phyloP scores from a whole-genome alignment of 1,284 basidiomycete genomes.

The Ustilago sp. region DNA sequence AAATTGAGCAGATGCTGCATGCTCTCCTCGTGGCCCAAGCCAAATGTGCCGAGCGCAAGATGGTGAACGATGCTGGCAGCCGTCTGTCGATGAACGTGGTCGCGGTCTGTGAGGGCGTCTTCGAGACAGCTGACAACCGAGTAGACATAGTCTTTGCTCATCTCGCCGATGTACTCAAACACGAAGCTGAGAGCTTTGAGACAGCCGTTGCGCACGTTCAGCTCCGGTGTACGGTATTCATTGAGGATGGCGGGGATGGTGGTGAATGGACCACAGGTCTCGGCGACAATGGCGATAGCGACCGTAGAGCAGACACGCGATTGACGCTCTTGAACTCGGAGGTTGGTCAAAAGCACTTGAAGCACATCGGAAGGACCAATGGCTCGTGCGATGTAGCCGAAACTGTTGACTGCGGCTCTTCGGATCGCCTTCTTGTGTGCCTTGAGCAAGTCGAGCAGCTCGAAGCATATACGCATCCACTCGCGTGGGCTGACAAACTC shows the following conservation, averaged over 20 bases:
- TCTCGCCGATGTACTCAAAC: slow-evolving; percentile 99
- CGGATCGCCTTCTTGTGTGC: slow-evolving; percentile 99
- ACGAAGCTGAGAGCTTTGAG: slow-evolving; percentile 98
- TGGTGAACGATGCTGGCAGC: slow-evolving; percentile 99
- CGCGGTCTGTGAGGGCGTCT: slow-evolving; percentile 96
- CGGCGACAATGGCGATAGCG: slow-evolving; percentile 84
- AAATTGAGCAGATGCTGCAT: slow-evolving; percentile 98
- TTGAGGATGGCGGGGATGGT: slow-evolving; percentile 99
- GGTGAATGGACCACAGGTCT: slow-evolving; percentile 98
- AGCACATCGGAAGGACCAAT: slow-evolving; percentile 99
- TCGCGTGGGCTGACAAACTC: slow-evolving; percentile 98
- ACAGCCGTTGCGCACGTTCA: slow-evolving; percentile 99
- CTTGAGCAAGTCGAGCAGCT: slow-evolving; percentile 94
- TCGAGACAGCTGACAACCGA: slow-evolving; percentile 97
- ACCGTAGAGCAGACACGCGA: slow-evolving; percentile 98
- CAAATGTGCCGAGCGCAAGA: slow-evolving; percentile 94
- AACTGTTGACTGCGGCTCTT: slow-evolving; percentile 98
- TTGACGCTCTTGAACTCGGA: slow-evolving; percentile 98
- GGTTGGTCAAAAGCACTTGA: slow-evolving; percentile 92
- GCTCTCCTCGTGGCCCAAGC: slow-evolving; percentile 96
- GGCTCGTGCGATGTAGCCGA: slow-evolving; percentile 99
- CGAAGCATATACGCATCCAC: slow-evolving; percentile 99
- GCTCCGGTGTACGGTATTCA: slow-evolving; percentile 93
- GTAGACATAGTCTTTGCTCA: slow-evolving; percentile 97
- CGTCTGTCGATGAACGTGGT: slow-evolving; percentile 97